Conservation (phyloP, 1,139 yeast genomes). For the Debaryomycetaceae sp. region DNA sequence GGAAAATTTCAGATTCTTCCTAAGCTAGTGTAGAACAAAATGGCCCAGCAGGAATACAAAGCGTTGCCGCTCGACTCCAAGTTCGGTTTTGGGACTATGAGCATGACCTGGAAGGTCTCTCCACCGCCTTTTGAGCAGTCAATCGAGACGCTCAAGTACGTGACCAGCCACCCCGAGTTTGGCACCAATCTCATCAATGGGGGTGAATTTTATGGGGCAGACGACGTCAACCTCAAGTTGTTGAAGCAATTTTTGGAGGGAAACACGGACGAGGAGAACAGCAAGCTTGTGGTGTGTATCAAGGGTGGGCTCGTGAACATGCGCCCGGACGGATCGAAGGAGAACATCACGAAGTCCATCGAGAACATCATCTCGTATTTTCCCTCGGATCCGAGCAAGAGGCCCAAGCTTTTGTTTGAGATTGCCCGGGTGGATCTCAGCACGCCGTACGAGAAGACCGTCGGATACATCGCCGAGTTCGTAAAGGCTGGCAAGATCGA, state of each 20-base stretch:
- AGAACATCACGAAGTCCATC: slow-evolving; percentile 47
- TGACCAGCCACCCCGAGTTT: slow-evolving; percentile 33
- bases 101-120: slow-evolving; percentile 51
- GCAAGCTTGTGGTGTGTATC: slow-evolving; percentile 53
- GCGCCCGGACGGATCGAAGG: slow-evolving; percentile 49
- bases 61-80: background rate
- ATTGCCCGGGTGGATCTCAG: slow-evolving; percentile 62
- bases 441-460: slow-evolving; percentile 46
- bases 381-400: slow-evolving; percentile 34
- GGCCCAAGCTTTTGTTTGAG: slow-evolving; percentile 57
- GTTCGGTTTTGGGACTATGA: slow-evolving; percentile 64
- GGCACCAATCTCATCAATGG: slow-evolving; percentile 63
- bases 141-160: slow-evolving; percentile 43
- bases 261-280: slow-evolving; percentile 49
- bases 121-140: slow-evolving; percentile 47
- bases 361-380: slow-evolving; percentile 45
- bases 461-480: slow-evolving; percentile 47
- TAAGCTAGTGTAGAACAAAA: background rate
- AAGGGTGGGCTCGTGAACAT: slow-evolving; percentile 58
- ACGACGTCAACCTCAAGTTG: slow-evolving; percentile 49
- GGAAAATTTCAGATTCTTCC: background rate
- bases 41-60: background rate
- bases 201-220: slow-evolving; percentile 75
- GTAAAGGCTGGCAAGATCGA: slow-evolving; percentile 56
- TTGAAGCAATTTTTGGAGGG: slow-evolving; percentile 52